These are phyloP conservation scores for Penicillium angulare DNA, from an alignment of 495 filamentous ascomycete genomes.

Conservation along the genomic window DNA sequence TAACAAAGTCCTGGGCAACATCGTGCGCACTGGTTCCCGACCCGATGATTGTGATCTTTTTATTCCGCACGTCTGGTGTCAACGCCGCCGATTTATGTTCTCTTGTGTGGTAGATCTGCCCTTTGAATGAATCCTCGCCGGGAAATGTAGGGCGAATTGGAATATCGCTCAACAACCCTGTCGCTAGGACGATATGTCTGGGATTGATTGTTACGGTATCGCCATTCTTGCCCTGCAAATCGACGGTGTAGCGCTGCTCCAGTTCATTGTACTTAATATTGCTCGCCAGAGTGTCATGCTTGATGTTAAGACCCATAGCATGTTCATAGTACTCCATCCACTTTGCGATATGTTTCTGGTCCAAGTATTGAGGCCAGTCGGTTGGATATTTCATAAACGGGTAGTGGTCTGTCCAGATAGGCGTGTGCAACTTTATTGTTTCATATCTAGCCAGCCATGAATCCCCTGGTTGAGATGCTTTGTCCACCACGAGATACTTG, in stretches of 20 bases:
- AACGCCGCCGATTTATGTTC: background rate
- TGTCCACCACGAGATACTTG: constrained; percentile 4
- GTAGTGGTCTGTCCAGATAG: background rate
- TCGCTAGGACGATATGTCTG: constrained; percentile 3
- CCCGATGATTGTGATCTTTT: constrained; percentile 4
- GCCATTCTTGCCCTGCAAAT: background rate
- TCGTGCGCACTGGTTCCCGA: constrained; percentile 2
- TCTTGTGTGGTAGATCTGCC: constrained; percentile 1
- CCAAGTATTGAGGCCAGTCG: background rate
- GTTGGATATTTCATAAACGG: constrained; percentile 1
- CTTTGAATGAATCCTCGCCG: constrained; percentile 1
- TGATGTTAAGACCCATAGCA: background rate
- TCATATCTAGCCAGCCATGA: background rate
- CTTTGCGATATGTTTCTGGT: background rate
- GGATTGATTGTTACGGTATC: background rate
- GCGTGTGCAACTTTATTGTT: background rate
- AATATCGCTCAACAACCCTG: background rate
- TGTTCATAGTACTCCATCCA: constrained; percentile 1
- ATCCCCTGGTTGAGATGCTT: background rate
- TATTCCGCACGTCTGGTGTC: background rate
- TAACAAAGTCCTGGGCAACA: constrained; percentile 2
- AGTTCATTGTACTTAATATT: constrained; percentile 1
- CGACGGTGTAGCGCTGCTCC: background rate
- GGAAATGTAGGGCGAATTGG: background rate
- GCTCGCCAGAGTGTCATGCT: background rate